phyloP scores from a whole-genome alignment of 2,329 filamentous ascomycete genomes.

The Nemania diffusa region DNA sequence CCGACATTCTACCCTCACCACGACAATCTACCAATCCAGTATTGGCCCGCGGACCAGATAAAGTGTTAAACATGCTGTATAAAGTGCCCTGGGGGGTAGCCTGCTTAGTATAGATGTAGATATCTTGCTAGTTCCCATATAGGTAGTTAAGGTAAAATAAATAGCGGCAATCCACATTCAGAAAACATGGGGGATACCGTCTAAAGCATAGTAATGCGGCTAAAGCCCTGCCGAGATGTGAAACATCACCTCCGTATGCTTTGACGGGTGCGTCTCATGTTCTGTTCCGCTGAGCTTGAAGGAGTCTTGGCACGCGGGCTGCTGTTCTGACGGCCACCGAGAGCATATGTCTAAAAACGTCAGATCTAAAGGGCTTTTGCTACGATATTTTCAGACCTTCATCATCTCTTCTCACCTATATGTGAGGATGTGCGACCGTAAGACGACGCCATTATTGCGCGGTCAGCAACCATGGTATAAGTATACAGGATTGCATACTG shows the following conservation, averaged over 20 bases:
- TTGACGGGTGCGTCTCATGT: constrained; percentile 25
- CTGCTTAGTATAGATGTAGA: neutral
- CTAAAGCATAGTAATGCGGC: constrained; percentile 15
- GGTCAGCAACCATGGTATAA: no score
- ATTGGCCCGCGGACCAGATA: no score
- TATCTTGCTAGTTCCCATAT: neutral
- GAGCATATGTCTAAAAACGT: neutral
- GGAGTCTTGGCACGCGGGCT: constrained; percentile 19
- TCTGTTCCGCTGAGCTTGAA: constrained; percentile 10
- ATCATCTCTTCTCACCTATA: neutral
- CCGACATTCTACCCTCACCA: neutral
- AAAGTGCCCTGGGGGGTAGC: neutral
- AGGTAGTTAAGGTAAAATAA: neutral
- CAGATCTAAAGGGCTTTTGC: neutral
- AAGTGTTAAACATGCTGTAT: neutral
- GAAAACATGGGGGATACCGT: neutral
- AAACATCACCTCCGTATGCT: constrained; percentile 28
- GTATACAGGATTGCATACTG: neutral
- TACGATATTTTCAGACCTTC: neutral
- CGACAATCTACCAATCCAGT: no score
- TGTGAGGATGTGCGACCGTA: no score
- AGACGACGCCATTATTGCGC: no score
- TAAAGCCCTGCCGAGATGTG: constrained; percentile 27
- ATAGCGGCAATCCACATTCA: neutral
- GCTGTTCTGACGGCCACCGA: neutral